phyloP scores from a whole-genome alignment of 2,329 filamentous ascomycete genomes.

The Penicillium sp. region DNA sequence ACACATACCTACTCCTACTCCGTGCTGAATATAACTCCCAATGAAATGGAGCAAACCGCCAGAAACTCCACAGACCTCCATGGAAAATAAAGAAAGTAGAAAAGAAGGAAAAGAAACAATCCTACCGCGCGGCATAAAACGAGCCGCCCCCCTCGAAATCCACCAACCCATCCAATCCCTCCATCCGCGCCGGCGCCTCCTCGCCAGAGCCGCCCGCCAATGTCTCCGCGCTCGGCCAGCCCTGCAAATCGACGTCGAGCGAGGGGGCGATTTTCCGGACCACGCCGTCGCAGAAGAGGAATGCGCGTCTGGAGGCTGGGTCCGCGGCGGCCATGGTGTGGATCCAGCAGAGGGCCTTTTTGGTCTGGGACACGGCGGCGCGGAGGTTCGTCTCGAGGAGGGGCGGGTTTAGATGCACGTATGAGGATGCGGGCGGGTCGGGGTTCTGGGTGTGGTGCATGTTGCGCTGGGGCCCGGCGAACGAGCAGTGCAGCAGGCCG shows the following conservation, averaged over 20 bases:
- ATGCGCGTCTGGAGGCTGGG: slow-evolving; percentile 35
- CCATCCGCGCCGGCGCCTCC: slow-evolving; percentile 8
- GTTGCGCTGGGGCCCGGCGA: not conserved
- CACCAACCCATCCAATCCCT: slow-evolving; percentile 18
- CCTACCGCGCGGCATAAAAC: slow-evolving; percentile 1
- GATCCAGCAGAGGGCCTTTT: slow-evolving; percentile 42
- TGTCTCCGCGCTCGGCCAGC: slow-evolving; percentile 26
- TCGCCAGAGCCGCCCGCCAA: slow-evolving; percentile 3
- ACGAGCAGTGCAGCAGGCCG: slow-evolving; percentile 29
- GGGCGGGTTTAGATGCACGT: slow-evolving; percentile 2
- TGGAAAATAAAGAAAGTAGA: not conserved
- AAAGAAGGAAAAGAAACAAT: not conserved
- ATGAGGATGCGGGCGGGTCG: not conserved
- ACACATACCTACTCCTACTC: too few species aligned
- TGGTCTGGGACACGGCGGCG: slow-evolving; percentile 28
- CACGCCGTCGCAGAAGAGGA: slow-evolving; percentile 33
- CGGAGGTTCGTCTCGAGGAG: slow-evolving; percentile 24
- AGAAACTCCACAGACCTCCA: too few species aligned
- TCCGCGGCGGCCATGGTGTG: slow-evolving; percentile 33
- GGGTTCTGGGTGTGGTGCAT: not conserved
- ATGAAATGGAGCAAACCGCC: too few species aligned
- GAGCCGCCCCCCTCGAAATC: slow-evolving; percentile 16
- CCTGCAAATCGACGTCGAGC: slow-evolving; percentile 30
- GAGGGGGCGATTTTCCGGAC: slow-evolving; percentile 31
- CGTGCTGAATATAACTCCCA: too few species aligned